These are phyloP conservation scores for Dactylellina sp. DNA, from an alignment of 2,329 filamentous ascomycete species.

Conservation along the genomic window DNA sequence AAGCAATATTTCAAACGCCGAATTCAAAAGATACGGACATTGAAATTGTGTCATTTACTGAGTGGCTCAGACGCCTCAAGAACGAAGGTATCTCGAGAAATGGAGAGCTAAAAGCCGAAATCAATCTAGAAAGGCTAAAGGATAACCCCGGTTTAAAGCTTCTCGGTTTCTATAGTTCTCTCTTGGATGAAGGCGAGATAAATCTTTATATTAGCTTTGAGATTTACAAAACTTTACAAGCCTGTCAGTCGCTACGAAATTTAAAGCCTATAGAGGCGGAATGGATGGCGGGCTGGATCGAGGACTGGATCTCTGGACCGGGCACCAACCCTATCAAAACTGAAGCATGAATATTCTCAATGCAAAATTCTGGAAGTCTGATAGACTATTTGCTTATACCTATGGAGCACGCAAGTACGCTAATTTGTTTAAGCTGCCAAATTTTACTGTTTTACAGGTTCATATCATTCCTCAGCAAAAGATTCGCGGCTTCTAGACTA, in stretches of 20 bases:
- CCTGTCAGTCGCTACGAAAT: neutral
- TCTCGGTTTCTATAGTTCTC: constrained; percentile 4
- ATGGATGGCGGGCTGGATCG: constrained; percentile 7
- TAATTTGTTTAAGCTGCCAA: too few species aligned
- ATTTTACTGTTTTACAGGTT: too few species aligned
- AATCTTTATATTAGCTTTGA: neutral
- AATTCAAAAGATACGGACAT: neutral
- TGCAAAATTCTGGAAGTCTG: too few species aligned
- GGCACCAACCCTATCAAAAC: neutral
- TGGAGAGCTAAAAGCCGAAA: neutral
- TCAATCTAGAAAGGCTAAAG: neutral
- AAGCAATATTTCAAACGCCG: neutral
- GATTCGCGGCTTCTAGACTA: too few species aligned
- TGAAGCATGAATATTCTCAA: too few species aligned
- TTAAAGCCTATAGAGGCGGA: constrained; percentile 4
- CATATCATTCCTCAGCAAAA: too few species aligned
- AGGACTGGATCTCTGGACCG: neutral
- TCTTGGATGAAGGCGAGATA: neutral
- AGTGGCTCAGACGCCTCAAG: constrained; percentile 1
- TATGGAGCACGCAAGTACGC: too few species aligned
- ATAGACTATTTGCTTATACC: too few species aligned
- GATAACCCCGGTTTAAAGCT: constrained; percentile 1
- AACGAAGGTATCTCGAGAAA: neutral
- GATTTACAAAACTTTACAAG: neutral
- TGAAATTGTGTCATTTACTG: neutral